phyloP scores from a whole-genome alignment of 2,329 filamentous ascomycete genomes.

The Sporothrix luriei region DNA sequence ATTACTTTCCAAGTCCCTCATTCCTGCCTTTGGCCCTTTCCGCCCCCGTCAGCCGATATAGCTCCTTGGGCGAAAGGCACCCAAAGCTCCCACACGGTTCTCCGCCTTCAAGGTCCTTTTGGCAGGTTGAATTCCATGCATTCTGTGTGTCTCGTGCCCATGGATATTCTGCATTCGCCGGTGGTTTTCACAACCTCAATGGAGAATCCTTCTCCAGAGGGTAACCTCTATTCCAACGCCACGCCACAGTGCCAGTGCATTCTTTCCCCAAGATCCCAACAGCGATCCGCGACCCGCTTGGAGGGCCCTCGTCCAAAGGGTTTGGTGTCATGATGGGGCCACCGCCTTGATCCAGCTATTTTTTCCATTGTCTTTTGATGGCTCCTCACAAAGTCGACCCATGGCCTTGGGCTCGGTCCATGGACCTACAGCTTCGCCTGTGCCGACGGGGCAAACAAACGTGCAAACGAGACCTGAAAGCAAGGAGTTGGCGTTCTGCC shows the following conservation, averaged over 20 bases:
- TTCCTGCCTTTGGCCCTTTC: not conserved
- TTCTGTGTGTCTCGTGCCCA: constrained; percentile 18
- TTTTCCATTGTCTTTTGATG: not conserved
- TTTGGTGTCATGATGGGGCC: not conserved
- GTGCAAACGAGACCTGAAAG: not conserved
- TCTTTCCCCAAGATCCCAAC: not conserved
- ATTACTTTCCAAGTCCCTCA: not conserved
- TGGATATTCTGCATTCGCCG: not conserved
- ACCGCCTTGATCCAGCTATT: not conserved
- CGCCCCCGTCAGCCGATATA: not conserved
- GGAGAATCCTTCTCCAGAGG: not conserved
- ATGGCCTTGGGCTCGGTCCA: not conserved
- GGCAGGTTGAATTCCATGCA: not conserved
- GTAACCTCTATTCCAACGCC: constrained; percentile 9
- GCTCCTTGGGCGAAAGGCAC: not conserved
- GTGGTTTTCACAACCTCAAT: not conserved
- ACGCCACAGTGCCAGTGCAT: constrained; percentile 3
- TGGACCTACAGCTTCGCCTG: not conserved
- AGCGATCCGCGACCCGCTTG: not conserved
- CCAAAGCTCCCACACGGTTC: not conserved
- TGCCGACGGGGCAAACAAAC: not conserved
- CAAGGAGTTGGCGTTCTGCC: not conserved
- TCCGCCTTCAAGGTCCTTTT: not conserved
- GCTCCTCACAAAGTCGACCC: constrained; percentile 2
- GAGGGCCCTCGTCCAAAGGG: not conserved